Conservation (phyloP, 176 grass and related monocot genomes). For the Melocanna baccifera region DNA sequence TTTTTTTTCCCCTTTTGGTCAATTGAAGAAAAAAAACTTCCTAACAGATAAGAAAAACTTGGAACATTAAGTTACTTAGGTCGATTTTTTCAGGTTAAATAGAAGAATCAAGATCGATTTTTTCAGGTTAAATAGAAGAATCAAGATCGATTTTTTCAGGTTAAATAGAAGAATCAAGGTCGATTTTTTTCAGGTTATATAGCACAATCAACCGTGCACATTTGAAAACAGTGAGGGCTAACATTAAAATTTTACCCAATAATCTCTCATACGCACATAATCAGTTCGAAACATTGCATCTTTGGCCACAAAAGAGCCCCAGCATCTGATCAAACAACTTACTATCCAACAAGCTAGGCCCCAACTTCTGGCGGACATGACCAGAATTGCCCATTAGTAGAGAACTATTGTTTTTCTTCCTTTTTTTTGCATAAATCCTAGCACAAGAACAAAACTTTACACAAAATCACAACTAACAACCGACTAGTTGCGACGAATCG, state of each 20-base stretch:
- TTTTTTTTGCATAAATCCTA: neutral
- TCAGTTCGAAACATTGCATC: constrained; percentile 3
- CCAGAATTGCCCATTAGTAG: neutral
- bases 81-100: neutral
- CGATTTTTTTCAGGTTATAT: neutral
- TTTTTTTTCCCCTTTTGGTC: neutral
- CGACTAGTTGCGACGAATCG: neutral
- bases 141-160: neutral
- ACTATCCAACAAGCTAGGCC: neutral
- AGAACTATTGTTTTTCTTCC: neutral
- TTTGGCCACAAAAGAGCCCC: neutral
- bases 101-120: neutral
- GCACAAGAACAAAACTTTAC: neutral
- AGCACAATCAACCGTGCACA: neutral
- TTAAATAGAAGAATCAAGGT: neutral
- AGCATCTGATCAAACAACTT: neutral
- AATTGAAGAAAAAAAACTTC: neutral
- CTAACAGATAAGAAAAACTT: neutral
- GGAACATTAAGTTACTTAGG: neutral
- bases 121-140: neutral
- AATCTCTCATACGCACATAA: neutral
- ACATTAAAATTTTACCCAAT: neutral
- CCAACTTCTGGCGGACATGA: neutral
- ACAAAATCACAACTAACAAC: neutral
- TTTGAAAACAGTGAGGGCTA: neutral